A percentile compares a stretch with the other conserved stretches of the same genome.
phyloP scores from a whole-genome alignment of 257 asterid species.

The Solanum raphanifolium region DNA sequence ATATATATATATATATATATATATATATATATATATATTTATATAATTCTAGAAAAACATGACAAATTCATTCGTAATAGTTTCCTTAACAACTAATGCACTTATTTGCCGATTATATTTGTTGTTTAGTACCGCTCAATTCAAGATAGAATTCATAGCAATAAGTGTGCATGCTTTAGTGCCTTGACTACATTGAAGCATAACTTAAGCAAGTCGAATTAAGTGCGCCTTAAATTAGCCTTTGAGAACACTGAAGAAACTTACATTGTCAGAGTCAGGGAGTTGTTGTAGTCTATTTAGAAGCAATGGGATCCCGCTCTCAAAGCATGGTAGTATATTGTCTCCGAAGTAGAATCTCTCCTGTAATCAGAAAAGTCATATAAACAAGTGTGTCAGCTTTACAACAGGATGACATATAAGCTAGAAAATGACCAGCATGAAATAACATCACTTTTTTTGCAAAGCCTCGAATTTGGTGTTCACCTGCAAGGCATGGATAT shows the following conservation, averaged over 20 bases:
- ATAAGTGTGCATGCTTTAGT: background rate
- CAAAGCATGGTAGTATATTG: conserved; percentile 85
- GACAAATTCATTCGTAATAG: background rate
- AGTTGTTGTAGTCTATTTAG: conserved; percentile 81
- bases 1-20: too few species aligned
- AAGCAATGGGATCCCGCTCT: conserved; percentile 94
- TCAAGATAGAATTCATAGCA: background rate
- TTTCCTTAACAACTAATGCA: background rate
- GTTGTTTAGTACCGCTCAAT: background rate
- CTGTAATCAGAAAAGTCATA: conserved; percentile 23
- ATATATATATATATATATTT: too few species aligned
- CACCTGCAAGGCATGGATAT: conserved; percentile 99
- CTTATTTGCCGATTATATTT: background rate
- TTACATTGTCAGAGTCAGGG: conserved; percentile 94
- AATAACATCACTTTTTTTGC: background rate
- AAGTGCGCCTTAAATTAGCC: background rate
- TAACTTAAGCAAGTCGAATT: background rate
- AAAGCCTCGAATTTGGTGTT: background rate
- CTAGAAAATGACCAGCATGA: background rate
- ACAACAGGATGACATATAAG: background rate
- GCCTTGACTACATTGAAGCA: background rate
- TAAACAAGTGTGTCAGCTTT: conserved; percentile 1
- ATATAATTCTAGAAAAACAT: background rate
- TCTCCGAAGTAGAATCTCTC: conserved; percentile 98
- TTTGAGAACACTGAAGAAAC: background rate